Conservation (phyloP, 208 protist species). For the Blechomonas ayalai region DNA sequence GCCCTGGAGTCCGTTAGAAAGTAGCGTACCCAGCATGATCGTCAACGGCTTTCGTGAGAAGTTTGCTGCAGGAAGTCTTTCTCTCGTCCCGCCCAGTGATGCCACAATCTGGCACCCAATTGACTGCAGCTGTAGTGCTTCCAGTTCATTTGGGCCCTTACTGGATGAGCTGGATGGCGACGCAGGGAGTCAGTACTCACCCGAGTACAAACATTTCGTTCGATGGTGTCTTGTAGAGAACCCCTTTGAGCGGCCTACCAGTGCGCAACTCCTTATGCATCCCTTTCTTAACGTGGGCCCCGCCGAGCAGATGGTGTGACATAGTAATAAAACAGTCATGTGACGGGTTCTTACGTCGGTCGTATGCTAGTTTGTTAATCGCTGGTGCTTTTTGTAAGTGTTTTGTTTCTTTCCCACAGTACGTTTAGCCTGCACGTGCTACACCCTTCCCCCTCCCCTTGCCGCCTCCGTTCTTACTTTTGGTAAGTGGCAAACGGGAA, state of each 20-base stretch:
- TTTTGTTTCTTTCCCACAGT: too few species aligned
- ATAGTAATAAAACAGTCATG: too few species aligned
- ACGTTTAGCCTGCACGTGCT: too few species aligned
- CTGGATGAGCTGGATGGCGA: conserved; percentile 39
- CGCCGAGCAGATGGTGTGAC: too few species aligned
- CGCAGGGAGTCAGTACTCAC: conserved; percentile 10
- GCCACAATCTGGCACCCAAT: neutral
- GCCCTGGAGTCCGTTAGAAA: conserved; percentile 62
- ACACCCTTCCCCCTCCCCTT: too few species aligned
- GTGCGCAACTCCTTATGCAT: conserved; percentile 37
- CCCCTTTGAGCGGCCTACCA: conserved; percentile 40
- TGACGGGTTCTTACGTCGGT: too few species aligned
- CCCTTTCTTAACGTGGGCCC: too few species aligned
- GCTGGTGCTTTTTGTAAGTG: neutral
- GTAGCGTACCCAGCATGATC: conserved; percentile 55
- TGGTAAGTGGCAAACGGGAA: neutral
- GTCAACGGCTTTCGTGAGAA: conserved; percentile 41
- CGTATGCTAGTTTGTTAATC: neutral
- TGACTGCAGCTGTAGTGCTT: conserved; percentile 1
- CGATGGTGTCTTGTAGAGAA: conserved; percentile 43
- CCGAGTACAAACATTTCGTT: conserved; percentile 52
- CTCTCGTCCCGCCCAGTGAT: conserved; percentile 11
- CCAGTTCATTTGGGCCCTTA: conserved; percentile 33
- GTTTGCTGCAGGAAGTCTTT: conserved; percentile 11
- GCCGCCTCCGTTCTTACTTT: conserved; percentile 5